Evolutionary conservation across 2,329 filamentous ascomycete species (phyloP).

Genomic region (Arthroderma sp.): DNA sequence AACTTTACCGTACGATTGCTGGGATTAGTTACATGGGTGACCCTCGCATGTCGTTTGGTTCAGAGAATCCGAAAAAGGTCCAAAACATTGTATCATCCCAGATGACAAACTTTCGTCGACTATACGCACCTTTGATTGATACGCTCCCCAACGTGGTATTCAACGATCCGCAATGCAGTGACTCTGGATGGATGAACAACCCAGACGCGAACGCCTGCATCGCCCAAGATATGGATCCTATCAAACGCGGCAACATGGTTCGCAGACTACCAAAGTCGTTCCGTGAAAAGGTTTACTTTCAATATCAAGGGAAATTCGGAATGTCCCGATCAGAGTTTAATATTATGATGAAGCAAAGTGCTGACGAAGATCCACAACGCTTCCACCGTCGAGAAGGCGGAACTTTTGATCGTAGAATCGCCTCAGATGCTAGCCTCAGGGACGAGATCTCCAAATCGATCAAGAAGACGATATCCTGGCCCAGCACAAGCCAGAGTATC

Average conservation of each 20-base stretch:
- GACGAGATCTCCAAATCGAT: conserved; percentile 63
- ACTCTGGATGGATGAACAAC: conserved; percentile 51
- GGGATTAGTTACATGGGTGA: conserved; percentile 90
- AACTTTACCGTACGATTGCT: conserved; percentile 83
- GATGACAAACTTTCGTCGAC: conserved; percentile 74
- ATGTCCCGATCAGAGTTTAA: conserved; percentile 76
- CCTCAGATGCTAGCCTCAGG: conserved; percentile 54
- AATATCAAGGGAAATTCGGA: conserved; percentile 80
- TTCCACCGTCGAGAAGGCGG: conserved; percentile 66
- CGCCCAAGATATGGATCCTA: conserved; percentile 81
- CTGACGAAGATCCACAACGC: conserved; percentile 50
- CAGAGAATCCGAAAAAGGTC: conserved; percentile 86
- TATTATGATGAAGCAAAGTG: conserved; percentile 65
- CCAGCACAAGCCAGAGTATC: conserved; percentile 71
- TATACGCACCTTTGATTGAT: conserved; percentile 81
- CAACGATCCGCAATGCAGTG: conserved; percentile 47
- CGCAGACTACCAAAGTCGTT: conserved; percentile 76
- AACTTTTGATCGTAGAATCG: conserved; percentile 75
- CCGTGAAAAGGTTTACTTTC: conserved; percentile 80
- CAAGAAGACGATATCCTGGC: conserved; percentile 81
- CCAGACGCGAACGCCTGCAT: conserved; percentile 52
- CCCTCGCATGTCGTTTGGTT: conserved; percentile 82
- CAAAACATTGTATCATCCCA: conserved; percentile 89
- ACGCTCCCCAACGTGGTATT: conserved; percentile 82
- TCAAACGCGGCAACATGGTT: conserved; percentile 91